Evolutionary conservation across 176 grass and related monocot genomes (phyloP).

Genomic region (Oryza glumipatula): DNA sequence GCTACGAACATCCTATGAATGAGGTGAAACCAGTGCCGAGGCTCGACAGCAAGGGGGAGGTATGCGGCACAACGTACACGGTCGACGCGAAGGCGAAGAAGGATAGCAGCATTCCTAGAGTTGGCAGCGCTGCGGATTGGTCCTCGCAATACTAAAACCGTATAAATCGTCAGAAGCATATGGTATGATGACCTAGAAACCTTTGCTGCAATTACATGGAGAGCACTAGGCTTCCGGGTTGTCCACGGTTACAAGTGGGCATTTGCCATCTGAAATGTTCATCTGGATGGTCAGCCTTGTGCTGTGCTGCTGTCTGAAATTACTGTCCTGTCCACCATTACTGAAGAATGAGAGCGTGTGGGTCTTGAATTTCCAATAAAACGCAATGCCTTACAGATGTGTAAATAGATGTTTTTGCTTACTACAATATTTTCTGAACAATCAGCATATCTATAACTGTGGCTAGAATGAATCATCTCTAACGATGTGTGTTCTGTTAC

Average conservation of each 20-base stretch:
- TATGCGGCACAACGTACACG: constrained; percentile 66
- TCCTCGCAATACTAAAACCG: constrained; percentile 50
- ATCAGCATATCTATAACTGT: background rate
- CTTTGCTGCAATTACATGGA: background rate
- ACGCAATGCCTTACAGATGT: background rate
- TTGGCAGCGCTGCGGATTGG: constrained; percentile 78
- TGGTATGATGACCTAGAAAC: background rate
- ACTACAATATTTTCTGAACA: background rate
- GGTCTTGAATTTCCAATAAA: constrained; percentile 11
- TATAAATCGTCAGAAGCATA: background rate
- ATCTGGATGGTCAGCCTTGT: background rate
- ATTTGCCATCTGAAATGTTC: background rate
- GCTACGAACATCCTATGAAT: constrained; percentile 81
- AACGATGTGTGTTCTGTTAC: background rate
- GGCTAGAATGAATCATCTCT: background rate
- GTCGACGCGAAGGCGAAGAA: constrained; percentile 68
- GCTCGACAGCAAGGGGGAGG: constrained; percentile 75
- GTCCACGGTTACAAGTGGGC: background rate
- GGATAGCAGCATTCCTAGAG: constrained; percentile 64
- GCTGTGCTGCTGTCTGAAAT: background rate
- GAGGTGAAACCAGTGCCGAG: constrained; percentile 75
- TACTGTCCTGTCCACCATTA: background rate
- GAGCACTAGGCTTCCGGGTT: background rate
- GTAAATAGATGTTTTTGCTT: background rate
- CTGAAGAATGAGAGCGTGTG: background rate